Base-by-base conservation (phyloP, 208 protist genomes). In the Leishmania arabica region DNA sequence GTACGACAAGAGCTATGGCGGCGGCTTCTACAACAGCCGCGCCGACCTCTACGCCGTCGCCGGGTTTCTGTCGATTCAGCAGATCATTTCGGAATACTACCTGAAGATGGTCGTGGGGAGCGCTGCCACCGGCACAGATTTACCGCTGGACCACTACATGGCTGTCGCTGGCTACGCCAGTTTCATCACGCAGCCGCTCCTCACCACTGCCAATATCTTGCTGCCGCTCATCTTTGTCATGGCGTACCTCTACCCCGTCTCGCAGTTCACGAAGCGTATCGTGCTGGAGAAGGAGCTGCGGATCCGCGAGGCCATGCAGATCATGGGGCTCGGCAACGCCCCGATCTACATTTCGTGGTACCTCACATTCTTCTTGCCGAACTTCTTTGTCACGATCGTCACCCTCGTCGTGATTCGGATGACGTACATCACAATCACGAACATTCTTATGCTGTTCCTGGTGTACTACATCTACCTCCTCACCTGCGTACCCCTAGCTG, bases 261-360 rank as follows among this genome's bases (percentile, higher is more conserved):
- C 87, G 6, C 90, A 92, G 82, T 77, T 90, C 77, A 92, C 91
- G 0, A 93, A 91, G 79, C 89, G 89, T 9, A 86, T 96, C 65
- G 93, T 96, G 34, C 51, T 92, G 31, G 92, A 97, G 76, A 97
- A 97, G 80, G 93, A 97, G 80, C 65, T 95, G 65, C 90, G 90
- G 31, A 86, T 97, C 5, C 88, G 91, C 24, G 90, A 97, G 75
- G 89, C 90, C 8, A 90, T 96, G 88, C 85, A 93, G 37, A 95
- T 97, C 78, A 97, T 97, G 93, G 93, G 93, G n/a, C 84, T 97
- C 19, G 76, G 73, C 37, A 79, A 91, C 80, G 34, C 74, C 37
- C 79, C 86, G n/a, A 86, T 94, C 74, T 94, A 93, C 73, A 83
- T 91, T 73, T 58, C 79, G 58, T 77, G 82, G 58, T 85, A 81